Evolutionary conservation across 2,329 filamentous ascomycete genomes (phyloP).

Genomic region (Ceratocystis ficicola): DNA sequence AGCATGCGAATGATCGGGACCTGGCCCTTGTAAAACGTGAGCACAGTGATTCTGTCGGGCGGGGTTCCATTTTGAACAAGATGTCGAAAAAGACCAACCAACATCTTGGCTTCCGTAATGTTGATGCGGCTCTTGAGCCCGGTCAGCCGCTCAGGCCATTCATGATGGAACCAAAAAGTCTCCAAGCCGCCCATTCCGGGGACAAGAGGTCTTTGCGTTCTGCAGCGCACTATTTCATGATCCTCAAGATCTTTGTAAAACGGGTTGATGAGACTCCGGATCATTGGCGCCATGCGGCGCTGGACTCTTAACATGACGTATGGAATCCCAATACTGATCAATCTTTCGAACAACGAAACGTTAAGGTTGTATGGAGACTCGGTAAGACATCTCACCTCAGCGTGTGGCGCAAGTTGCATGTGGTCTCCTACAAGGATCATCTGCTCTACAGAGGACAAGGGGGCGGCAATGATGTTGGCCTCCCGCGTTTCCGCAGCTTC

Average conservation of each 20-base stretch:
- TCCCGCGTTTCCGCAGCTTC: constrained; percentile 69
- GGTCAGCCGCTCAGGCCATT: constrained; percentile 53
- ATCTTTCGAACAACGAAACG: constrained; percentile 66
- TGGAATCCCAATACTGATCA: constrained; percentile 53
- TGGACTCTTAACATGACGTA: constrained; percentile 56
- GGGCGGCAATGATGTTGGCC: constrained; percentile 42
- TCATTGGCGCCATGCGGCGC: constrained; percentile 42
- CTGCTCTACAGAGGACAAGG: constrained; percentile 42
- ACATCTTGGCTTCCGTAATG: constrained; percentile 59
- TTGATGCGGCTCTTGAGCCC: constrained; percentile 57
- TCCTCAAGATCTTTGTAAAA: constrained; percentile 39
- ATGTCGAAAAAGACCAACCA: constrained; percentile 59
- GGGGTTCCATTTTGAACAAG: constrained; percentile 55
- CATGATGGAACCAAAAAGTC: constrained; percentile 37
- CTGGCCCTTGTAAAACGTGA: constrained; percentile 85
- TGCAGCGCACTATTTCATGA: constrained; percentile 32
- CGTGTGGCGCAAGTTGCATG: constrained; percentile 61
- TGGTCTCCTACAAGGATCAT: constrained; percentile 61
- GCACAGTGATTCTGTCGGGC: constrained; percentile 54
- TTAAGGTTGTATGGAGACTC: constrained; percentile 52
- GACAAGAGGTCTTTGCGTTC: constrained; percentile 30
- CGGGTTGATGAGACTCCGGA: constrained; percentile 35
- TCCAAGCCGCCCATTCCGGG: constrained; percentile 34
- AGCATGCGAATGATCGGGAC: constrained; percentile 48
- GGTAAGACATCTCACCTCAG: constrained; percentile 48